Conservation (phyloP, 441 rosid genomes). For the Erodium texanum region DNA sequence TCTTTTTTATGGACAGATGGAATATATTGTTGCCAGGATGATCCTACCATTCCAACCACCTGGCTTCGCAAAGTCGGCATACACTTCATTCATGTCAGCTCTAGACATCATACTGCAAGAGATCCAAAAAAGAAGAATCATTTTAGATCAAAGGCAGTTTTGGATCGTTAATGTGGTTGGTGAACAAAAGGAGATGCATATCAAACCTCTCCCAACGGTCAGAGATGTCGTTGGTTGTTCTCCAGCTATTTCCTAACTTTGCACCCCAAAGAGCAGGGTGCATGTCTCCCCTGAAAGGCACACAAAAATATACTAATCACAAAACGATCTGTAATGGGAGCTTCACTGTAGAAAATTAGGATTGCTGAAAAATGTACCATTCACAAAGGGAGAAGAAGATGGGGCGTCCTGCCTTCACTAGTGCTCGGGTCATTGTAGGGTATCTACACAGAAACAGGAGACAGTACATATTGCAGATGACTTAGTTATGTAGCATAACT, state of each 20-base stretch:
- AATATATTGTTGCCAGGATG: background rate
- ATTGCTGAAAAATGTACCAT: constrained; percentile 33
- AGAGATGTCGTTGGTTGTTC: constrained; percentile 56
- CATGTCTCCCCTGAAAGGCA: constrained; percentile 52
- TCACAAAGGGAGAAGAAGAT: constrained; percentile 68
- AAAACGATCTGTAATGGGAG: background rate
- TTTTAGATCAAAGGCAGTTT: background rate
- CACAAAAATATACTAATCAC: background rate
- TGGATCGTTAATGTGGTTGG: background rate
- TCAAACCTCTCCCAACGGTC: constrained; percentile 57
- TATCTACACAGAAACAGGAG: constrained; percentile 34
- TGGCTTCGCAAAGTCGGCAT: constrained; percentile 60
- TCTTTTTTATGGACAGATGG: background rate
- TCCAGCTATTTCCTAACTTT: constrained; percentile 64
- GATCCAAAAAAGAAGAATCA: background rate
- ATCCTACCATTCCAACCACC: constrained; percentile 64
- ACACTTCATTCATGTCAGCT: constrained; percentile 60
- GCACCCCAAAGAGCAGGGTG: constrained; percentile 72
- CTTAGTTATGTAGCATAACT: background rate
- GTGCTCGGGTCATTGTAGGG: constrained; percentile 61
- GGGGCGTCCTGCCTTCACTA: constrained; percentile 53
- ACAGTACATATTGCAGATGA: background rate
- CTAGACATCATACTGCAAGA: constrained; percentile 46
- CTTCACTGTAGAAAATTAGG: background rate
- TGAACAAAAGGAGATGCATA: background rate